Evolutionary conservation across 768 basidiomycete species (phyloP).

Genomic region (Tulasnella sp.): DNA sequence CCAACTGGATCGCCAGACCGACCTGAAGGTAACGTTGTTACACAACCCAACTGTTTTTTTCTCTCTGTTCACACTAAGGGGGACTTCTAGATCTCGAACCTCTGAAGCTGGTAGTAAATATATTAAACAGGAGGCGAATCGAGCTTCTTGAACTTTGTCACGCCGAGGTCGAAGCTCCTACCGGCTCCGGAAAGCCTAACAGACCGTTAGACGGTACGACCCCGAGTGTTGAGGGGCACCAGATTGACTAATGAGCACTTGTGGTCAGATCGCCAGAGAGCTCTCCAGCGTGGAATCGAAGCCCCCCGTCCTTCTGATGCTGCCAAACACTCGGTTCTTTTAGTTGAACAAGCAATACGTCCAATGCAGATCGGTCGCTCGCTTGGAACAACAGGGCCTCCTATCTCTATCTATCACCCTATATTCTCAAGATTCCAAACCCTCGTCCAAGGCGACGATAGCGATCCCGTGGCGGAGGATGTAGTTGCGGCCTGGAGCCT

Average conservation of each 20-base stretch:
- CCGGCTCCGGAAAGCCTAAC: too few relatives aligned
- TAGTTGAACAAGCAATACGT: neutral
- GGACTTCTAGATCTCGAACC: too few relatives aligned
- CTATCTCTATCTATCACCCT: constrained; percentile 20
- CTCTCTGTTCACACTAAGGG: too few relatives aligned
- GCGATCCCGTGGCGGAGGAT: neutral
- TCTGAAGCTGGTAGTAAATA: too few relatives aligned
- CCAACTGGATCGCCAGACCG: too few relatives aligned
- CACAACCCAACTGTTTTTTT: too few relatives aligned
- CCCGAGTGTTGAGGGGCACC: neutral
- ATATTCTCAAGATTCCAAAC: constrained; percentile 20
- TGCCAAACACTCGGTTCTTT: neutral
- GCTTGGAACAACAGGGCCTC: constrained; percentile 1
- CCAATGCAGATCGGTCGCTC: constrained; percentile 17
- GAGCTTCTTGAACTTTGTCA: too few relatives aligned
- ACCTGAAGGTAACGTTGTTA: too few relatives aligned
- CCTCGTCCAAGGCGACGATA: neutral
- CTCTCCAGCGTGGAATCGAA: neutral
- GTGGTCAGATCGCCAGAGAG: constrained; percentile 3
- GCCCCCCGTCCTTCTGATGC: neutral
- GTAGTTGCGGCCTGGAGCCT: neutral
- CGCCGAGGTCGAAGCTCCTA: too few relatives aligned
- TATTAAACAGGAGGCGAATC: too few relatives aligned
- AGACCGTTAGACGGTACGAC: too few relatives aligned
- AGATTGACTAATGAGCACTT: neutral